phyloP scores from a whole-genome alignment of 2,329 filamentous ascomycete genomes.

The Pseudohalonectria lignicola region DNA sequence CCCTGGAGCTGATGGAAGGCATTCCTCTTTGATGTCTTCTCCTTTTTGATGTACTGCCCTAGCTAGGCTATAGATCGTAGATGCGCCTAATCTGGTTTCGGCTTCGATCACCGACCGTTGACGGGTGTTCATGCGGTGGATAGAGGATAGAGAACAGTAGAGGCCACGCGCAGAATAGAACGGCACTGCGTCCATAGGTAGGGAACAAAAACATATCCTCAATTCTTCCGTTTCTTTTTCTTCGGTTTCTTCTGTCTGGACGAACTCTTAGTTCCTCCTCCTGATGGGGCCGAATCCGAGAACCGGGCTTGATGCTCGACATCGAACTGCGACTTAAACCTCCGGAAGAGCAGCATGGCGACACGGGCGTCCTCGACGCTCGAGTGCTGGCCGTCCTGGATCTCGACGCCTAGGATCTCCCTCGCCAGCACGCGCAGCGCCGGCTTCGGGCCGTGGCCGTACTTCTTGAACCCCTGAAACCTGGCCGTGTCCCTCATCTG shows the following conservation, averaged over 20 bases:
- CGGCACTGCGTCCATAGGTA: too few relatives aligned
- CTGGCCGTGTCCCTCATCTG: constrained; percentile 80
- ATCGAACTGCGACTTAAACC: constrained; percentile 78
- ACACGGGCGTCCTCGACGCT: constrained; percentile 74
- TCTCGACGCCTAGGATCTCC: constrained; percentile 47
- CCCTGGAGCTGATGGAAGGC: constrained; percentile 57
- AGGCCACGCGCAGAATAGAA: too few relatives aligned
- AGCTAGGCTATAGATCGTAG: too few relatives aligned
- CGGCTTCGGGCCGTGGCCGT: constrained; percentile 57
- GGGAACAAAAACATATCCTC: too few relatives aligned
- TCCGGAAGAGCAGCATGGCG: constrained; percentile 79
- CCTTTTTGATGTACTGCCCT: too few relatives aligned
- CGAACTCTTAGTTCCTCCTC: constrained; percentile 14
- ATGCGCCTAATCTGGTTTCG: too few relatives aligned
- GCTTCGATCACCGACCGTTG: too few relatives aligned
- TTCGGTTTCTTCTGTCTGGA: constrained; percentile 28
- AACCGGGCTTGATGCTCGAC: constrained; percentile 63
- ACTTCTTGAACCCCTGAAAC: constrained; percentile 62
- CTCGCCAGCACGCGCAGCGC: constrained; percentile 48
- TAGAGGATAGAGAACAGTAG: too few relatives aligned
- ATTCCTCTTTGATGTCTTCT: constrained; percentile 44
- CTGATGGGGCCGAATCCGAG: constrained; percentile 21
- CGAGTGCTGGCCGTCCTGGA: constrained; percentile 53
- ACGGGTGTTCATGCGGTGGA: too few relatives aligned
- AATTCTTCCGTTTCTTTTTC: constrained; percentile 25